Conservation (phyloP, 2,329 filamentous ascomycete genomes). For the Gaeumannomyces tritici region DNA sequence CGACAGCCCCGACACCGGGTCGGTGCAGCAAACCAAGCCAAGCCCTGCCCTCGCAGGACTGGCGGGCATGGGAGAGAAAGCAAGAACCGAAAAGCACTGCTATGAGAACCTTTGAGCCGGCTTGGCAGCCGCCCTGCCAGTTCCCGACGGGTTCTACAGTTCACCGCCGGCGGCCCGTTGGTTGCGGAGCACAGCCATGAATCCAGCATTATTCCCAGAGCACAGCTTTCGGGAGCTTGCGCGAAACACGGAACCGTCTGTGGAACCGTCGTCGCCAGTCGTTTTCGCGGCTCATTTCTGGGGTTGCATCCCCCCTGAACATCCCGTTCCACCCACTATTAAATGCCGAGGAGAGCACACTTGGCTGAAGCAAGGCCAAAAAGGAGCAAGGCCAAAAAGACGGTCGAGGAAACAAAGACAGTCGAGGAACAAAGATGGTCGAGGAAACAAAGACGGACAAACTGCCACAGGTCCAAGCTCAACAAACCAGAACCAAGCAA, state of each 20-base stretch:
- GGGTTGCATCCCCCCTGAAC: background rate
- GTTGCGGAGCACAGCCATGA: background rate
- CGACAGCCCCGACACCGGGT: background rate
- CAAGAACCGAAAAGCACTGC: background rate
- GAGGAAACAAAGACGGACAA: too few species aligned
- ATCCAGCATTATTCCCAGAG: background rate
- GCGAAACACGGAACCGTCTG: background rate
- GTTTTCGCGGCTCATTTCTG: background rate
- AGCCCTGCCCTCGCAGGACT: background rate
- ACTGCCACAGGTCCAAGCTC: too few species aligned
- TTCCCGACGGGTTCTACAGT: background rate
- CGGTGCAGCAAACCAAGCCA: too few species aligned
- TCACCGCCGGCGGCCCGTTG: background rate
- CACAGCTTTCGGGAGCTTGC: background rate
- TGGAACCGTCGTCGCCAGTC: background rate
- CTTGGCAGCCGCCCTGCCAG: background rate
- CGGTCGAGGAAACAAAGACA: too few species aligned
- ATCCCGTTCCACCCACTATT: too few species aligned
- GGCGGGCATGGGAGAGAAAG: background rate
- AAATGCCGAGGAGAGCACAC: background rate
- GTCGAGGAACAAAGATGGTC: too few species aligned
- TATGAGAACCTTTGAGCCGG: too few species aligned
- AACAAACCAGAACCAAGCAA: too few species aligned
- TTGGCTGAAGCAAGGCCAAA: too few species aligned
- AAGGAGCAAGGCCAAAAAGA: too few species aligned